These are phyloP conservation scores for Fulvia fulva DNA, from an alignment of 2,329 filamentous ascomycete species.

Conservation along the genomic window DNA sequence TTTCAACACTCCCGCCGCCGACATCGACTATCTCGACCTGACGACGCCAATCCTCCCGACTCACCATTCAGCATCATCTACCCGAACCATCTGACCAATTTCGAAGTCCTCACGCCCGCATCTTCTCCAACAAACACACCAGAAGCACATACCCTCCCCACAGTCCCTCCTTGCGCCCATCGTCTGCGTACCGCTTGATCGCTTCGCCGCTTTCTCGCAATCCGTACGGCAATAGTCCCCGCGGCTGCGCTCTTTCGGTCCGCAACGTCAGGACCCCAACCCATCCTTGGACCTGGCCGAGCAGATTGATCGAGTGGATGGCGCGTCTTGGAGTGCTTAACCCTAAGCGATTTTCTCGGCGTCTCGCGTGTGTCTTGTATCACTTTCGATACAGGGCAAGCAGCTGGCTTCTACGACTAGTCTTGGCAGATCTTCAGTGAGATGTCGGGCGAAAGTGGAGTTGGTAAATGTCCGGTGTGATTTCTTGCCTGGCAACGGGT, in stretches of 20 bases:
- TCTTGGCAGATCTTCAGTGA: constrained; percentile 28
- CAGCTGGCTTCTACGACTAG: constrained; percentile 68
- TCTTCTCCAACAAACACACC: constrained; percentile 41
- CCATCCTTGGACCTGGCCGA: constrained; percentile 36
- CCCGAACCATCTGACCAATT: constrained; percentile 14
- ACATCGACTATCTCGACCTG: constrained; percentile 1
- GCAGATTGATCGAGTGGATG: constrained; percentile 34
- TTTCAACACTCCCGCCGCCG: not conserved
- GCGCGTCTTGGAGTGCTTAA: constrained; percentile 71
- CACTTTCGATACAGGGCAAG: constrained; percentile 44
- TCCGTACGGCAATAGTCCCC: constrained; percentile 30
- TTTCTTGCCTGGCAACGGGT: constrained; percentile 10
- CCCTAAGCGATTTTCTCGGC: constrained; percentile 76
- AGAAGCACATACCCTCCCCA: constrained; percentile 68
- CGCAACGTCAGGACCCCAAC: constrained; percentile 6
- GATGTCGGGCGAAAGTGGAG: constrained; percentile 29
- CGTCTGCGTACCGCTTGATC: constrained; percentile 61
- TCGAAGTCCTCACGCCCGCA: constrained; percentile 13
- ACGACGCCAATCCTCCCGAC: constrained; percentile 5
- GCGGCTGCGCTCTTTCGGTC: constrained; percentile 16
- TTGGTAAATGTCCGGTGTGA: constrained; percentile 31
- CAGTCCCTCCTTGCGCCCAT: constrained; percentile 70
- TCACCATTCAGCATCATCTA: constrained; percentile 18
- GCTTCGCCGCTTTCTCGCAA: constrained; percentile 15
- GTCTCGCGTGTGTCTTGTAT: constrained; percentile 46